Evolutionary conservation across 2,329 filamentous ascomycete species (phyloP).

Genomic region (Ramichloridium luteum): DNA sequence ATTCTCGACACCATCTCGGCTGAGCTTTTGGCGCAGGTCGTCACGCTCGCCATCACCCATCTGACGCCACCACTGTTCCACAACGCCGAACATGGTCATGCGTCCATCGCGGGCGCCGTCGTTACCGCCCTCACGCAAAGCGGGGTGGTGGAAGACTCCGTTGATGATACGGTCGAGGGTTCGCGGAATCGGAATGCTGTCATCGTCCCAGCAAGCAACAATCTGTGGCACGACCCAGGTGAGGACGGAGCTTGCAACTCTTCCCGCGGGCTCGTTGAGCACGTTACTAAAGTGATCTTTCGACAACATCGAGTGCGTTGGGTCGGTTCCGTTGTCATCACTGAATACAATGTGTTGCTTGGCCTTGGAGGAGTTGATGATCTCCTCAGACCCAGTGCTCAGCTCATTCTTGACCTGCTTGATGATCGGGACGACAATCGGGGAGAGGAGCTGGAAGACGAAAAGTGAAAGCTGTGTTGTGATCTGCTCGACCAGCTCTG

Average conservation of each 20-base stretch:
- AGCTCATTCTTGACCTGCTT: conserved; percentile 78
- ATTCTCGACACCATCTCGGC: conserved; percentile 61
- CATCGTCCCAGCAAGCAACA: conserved; percentile 77
- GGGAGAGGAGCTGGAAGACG: conserved; percentile 82
- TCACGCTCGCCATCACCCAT: conserved; percentile 52
- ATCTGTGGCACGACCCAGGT: conserved; percentile 82
- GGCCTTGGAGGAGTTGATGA: conserved; percentile 71
- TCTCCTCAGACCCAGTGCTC: conserved; percentile 70
- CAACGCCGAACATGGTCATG: conserved; percentile 61
- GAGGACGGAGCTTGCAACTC: conserved; percentile 64
- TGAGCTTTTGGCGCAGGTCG: conserved; percentile 61
- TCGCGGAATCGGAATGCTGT: conserved; percentile 54
- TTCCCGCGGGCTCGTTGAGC: conserved; percentile 78
- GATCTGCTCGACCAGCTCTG: conserved; percentile 73
- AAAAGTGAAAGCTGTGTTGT: conserved; percentile 81
- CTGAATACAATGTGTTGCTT: conserved; percentile 82
- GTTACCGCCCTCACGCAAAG: conserved; percentile 56
- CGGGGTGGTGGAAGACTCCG: conserved; percentile 81
- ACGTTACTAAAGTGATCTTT: conserved; percentile 91
- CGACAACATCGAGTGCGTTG: conserved; percentile 89
- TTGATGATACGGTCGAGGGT: conserved; percentile 64
- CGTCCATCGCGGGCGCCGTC: conserved; percentile 64
- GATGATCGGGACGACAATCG: conserved; percentile 76
- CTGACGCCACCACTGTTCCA: conserved; percentile 70
- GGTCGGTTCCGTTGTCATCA: conserved; percentile 63